Evolutionary conservation across 164 flowering plant species (phyloP), one percentile per base, ranked within the genome.

Genomic region (Magnolia changhungtana): DNA sequence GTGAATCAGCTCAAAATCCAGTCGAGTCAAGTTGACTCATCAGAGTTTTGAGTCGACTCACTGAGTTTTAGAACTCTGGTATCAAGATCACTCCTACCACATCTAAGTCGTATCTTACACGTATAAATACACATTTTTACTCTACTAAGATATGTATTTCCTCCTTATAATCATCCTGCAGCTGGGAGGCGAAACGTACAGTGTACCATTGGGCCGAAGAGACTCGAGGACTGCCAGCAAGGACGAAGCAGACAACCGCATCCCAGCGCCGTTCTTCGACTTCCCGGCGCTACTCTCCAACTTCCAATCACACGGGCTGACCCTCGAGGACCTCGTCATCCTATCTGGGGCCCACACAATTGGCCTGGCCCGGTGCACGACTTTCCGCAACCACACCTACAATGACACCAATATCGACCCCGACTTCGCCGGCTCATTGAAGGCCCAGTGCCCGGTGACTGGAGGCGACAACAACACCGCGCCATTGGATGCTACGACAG

Each of bases 121-220:
- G 45, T 37, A 37, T 37, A 37, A 37, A 37, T 37, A 37, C 45
- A 37, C 45, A 37, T 37, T 37, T 37, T 37, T 37, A 3, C 45
- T 37, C 45, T 59, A 16, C 45, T 37, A 37, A 37, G 45, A 37
- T 37, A 37, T 5, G 7, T 37, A 37, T 37, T 37, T 37, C 45
- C 45, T 3, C 45, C 29, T 27, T 27, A 4, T 37, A 37, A 37
- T 37, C 45, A 63, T 45, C n/a, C 21, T 75, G 18, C 58, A 85
- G 88, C 67, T 85, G 49, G 86, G 88, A 75, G 88, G 88, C 18
- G 82, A 74, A 19, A 45, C 77, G 45, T 85, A 78, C 70, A 27
- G 63, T 64, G 86, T 85, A 1, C 49, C 29, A 9, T 16, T 85
- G 7, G 88, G 88, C 10, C 76, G 88, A 45, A 78, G 76, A 52